Evolutionary conservation across 495 filamentous ascomycete species (phyloP), one percentile per base, ranked within the genome.

Genomic region (Aspergillus conjunctus): DNA sequence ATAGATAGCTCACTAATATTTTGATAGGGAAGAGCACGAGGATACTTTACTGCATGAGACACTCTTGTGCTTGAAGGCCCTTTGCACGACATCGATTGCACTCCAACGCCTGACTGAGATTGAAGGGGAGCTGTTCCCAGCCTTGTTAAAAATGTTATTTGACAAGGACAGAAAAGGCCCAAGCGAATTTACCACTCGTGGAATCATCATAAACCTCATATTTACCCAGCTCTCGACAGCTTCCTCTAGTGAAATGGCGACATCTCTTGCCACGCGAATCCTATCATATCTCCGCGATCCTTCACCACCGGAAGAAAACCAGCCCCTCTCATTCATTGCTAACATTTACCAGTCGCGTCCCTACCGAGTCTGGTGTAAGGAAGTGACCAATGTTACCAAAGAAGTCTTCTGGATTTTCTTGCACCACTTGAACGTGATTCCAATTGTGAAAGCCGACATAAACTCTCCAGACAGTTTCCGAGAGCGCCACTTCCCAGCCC

Each of bases 381-480:
- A 98, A 71, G 86, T 93, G 17, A 86, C 85, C 52, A 91, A 88
- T 64, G 92, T 98, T 46, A 96, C 91, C 34, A 98, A 98, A 73
- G 94, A 98, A 71, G 94, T 98, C 30, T 98, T 98, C 72, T 98
- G 94, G 94, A 98, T 98, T 68, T 98, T 98, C 76, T 80, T 97
- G 56, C 94, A 98, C 70, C 87, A 93, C 58, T 77, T 93, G 51
- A 98, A 98, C 65, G 87, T 97, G 59, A 84, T 98, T 53, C 85
- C 91, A 4, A 68, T 76, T 41, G 67, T 71, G 49, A 66, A 72
- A 44, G 62, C 70, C 51, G 71, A 76, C 14, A 66, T 71, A 17
- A 33, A 69, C 11, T 63, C 69, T 51, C 68, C 65, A 9, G 66
- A 69, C 22, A 68, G 50, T 4, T 77, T 62, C 59, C 67, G 66